Percentiles rank a stretch among this genome's conserved stretches.
Evolutionary conservation across 1,284 basidiomycete genomes (phyloP).

Genomic region (Cryptococcus sp.): DNA sequence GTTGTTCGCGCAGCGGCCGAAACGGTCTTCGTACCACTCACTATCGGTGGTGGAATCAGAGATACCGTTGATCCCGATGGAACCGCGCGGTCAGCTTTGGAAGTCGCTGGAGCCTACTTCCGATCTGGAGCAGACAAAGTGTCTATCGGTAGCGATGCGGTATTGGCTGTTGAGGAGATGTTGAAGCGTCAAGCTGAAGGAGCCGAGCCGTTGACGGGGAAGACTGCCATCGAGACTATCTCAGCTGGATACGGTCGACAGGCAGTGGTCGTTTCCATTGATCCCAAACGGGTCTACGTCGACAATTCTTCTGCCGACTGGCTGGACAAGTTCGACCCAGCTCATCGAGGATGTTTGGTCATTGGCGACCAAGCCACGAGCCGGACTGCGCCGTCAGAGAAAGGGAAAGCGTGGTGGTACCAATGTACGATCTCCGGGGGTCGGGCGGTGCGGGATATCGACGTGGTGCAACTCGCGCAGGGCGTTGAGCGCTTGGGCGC

Average conservation of each 20-base stretch:
- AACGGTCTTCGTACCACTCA: slow-evolving; percentile 94
- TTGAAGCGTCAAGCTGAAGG: slow-evolving; percentile 59
- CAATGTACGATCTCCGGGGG: slow-evolving; percentile 96
- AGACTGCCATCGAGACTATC: slow-evolving; percentile 90
- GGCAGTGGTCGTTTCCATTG: slow-evolving; percentile 96
- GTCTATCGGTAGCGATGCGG: slow-evolving; percentile 93
- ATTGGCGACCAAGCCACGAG: slow-evolving; percentile 57
- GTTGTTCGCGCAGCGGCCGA: slow-evolving; percentile 89
- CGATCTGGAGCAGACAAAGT: slow-evolving; percentile 94
- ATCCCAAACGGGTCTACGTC: slow-evolving; percentile 88
- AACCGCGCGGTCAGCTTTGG: slow-evolving; percentile 78
- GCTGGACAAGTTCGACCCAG: slow-evolving; percentile 63
- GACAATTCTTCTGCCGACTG: slow-evolving; percentile 64
- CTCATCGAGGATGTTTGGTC: slow-evolving; percentile 45
- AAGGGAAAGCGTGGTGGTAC: slow-evolving; percentile 94
- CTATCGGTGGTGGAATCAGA: slow-evolving; percentile 98
- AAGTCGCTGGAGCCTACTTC: slow-evolving; percentile 96
- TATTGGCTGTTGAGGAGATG: slow-evolving; percentile 86
- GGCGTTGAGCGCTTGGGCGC: slow-evolving; percentile 89
- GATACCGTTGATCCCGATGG: slow-evolving; percentile 95
- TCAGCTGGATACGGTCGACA: slow-evolving; percentile 89
- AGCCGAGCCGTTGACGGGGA: slow-evolving; percentile 46
- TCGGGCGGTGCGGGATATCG: slow-evolving; percentile 81
- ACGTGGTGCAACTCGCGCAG: slow-evolving; percentile 85
- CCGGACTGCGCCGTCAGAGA: slow-evolving; percentile 59